A percentile compares a stretch with the other conserved stretches of the same genome.
These are phyloP conservation scores for Straminergon stramineum DNA, from an alignment of 225 moss, liverwort and hornwort genomes.

Conservation along the genomic window DNA sequence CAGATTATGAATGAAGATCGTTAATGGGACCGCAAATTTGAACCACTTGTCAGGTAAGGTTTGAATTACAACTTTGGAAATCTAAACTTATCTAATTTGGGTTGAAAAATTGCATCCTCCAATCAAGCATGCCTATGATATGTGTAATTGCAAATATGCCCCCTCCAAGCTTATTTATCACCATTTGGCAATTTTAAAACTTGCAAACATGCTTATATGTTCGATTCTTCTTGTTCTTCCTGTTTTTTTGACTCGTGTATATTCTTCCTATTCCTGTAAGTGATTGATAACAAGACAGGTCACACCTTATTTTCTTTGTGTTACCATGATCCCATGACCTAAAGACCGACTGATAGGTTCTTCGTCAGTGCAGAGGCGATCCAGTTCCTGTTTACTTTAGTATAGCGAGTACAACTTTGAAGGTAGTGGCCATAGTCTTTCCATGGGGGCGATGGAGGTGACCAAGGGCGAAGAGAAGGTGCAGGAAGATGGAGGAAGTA, in stretches of 20 bases:
- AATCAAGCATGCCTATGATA: background rate
- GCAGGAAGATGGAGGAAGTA: conserved; percentile 25
- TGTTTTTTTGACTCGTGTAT: background rate
- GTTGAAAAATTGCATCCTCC: background rate
- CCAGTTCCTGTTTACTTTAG: background rate
- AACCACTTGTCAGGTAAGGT: background rate
- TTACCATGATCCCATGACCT: background rate
- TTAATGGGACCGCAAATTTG: conserved; percentile 1
- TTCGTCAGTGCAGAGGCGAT: conserved; percentile 2
- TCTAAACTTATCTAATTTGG: background rate
- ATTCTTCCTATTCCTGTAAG: background rate
- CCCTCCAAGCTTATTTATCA: background rate
- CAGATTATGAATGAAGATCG: background rate
- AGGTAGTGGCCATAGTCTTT: background rate
- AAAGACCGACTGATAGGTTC: background rate
- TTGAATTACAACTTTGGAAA: background rate
- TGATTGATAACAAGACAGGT: background rate
- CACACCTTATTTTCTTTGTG: background rate
- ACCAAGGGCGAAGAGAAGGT: conserved; percentile 26
- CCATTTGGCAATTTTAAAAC: background rate
- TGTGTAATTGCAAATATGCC: background rate
- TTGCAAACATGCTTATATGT: background rate
- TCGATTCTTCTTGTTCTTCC: background rate
- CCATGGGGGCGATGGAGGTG: conserved; percentile 55
- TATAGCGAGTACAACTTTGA: background rate